Evolutionary conservation across 1,139 yeast species (phyloP), one percentile per base, ranked within the genome.

Genomic region (Scheffersomyces parashehatae): DNA sequence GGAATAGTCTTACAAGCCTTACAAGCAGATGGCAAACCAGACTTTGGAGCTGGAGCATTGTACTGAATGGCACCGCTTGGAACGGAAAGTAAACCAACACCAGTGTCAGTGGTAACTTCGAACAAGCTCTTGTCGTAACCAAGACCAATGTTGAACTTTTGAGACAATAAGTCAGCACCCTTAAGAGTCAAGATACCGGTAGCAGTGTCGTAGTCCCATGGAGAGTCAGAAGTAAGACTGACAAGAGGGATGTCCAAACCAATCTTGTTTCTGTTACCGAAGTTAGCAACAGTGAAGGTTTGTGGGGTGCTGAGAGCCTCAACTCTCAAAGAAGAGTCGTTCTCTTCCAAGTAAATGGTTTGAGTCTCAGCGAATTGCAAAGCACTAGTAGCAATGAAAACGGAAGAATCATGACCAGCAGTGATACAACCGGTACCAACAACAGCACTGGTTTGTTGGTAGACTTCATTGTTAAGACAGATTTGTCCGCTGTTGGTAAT

Each of bases 401-500:
- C 47, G 36, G 53, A 50, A 13, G 68, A 57, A 36, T 56, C 48
- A 2, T 13, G 38, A 36, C 63, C 60, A 36, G 61, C 55, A 38
- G 58, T 54, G 28, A 64, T 45, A 54, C 72, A 67, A 40, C 73
- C 72, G 30, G 46, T 28, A 39, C 72, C 73, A 1, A 29, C 20
- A 35, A 67, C 55, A 13, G 41, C 41, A 20, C 67, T 56, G n/a
- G 59, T 42, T 46, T 65, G 70, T 31, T 48, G 49, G 46, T 60
- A 66, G 8, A 47, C 55, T 33, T 54, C 51, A 41, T 61, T 56
- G 33, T 49, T 47, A 36, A 66, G 54, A 56, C 72, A 67, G 42
- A 67, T 64, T 33, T 60, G 58, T 50, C 70, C 71, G 36, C 53
- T 52, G 43, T 67, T 67, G 24, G 52, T 52, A 32, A 69, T 57